These are phyloP conservation scores for Talaromyces proteolyticus DNA, from an alignment of 495 filamentous ascomycete genomes.

Conservation along the genomic window DNA sequence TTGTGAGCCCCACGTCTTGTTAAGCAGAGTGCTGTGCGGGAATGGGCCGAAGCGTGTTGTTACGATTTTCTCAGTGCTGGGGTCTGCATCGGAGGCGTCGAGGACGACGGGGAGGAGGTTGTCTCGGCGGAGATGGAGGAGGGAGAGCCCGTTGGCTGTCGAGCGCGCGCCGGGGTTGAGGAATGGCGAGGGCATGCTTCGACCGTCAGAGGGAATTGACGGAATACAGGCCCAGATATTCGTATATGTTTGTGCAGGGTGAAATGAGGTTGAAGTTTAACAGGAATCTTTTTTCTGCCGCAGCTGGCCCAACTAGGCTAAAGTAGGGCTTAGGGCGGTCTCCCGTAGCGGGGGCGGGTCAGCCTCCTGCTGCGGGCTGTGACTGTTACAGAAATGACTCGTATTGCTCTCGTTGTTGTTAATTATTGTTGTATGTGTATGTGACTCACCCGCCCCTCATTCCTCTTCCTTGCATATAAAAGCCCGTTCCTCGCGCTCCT, in stretches of 20 bases:
- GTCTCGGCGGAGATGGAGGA: slow-evolving; percentile 83
- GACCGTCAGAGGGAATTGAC: no score
- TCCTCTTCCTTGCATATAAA: not conserved
- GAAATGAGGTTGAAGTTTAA: no score
- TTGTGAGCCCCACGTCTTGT: slow-evolving; percentile 84
- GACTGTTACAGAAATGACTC: no score
- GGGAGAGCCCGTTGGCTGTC: slow-evolving; percentile 53
- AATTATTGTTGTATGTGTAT: no score
- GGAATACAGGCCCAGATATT: no score
- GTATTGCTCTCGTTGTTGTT: no score
- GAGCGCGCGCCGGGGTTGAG: slow-evolving; percentile 56
- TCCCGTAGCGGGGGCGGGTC: no score
- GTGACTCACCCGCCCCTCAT: not conserved
- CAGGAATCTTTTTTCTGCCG: no score
- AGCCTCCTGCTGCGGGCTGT: no score
- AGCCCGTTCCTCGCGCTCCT: not conserved
- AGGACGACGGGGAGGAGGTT: slow-evolving; percentile 71
- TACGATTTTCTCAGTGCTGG: slow-evolving; percentile 73
- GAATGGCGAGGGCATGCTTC: slow-evolving; percentile 61
- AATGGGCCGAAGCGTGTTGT: slow-evolving; percentile 96
- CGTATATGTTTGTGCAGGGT: no score
- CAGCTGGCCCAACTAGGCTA: no score
- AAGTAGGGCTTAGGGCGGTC: no score
- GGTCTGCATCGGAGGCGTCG: slow-evolving; percentile 54
- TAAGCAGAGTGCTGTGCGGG: slow-evolving; percentile 79